Percentiles rank a stretch among this genome's conserved stretches.
phyloP scores from a whole-genome alignment of 768 basidiomycete species.

The Naganishia randhawae region DNA sequence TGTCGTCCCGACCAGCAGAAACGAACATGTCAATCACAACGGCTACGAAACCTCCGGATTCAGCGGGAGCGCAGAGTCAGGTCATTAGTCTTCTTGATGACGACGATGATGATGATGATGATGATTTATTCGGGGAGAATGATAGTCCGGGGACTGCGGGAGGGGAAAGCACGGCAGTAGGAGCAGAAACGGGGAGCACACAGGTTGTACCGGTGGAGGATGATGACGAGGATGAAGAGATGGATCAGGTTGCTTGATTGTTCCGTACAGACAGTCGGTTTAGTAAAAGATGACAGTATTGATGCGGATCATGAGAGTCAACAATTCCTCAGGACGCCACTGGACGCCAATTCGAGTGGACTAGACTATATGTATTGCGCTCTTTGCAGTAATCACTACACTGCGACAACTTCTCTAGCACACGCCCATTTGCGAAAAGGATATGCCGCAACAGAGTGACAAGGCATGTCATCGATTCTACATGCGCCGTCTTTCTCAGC shows the following conservation, averaged over 20 bases:
- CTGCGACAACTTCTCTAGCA: too few species aligned
- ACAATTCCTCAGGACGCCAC: too few species aligned
- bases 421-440: too few species aligned
- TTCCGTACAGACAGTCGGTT: too few species aligned
- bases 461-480: too few species aligned
- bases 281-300: too few species aligned
- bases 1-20: not conserved
- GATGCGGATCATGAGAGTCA: too few species aligned
- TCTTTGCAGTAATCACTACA: too few species aligned
- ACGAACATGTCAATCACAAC: not conserved
- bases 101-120: constrained; percentile 16
- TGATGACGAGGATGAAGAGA: constrained; percentile 12
- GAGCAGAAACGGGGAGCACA: not conserved
- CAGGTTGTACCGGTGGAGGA: not conserved
- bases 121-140: constrained; percentile 15
- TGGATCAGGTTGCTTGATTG: constrained; percentile 20
- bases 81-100: not conserved
- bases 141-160: not conserved
- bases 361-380: too few species aligned
- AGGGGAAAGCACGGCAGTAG: not conserved
- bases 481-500: too few species aligned
- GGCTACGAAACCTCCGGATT: not conserved
- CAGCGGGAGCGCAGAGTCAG: not conserved
- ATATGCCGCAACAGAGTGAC: too few species aligned
- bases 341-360: too few species aligned